Base-by-base conservation (phyloP, 805 yeast genomes). In the Monosporozyma yasuniensis region DNA sequence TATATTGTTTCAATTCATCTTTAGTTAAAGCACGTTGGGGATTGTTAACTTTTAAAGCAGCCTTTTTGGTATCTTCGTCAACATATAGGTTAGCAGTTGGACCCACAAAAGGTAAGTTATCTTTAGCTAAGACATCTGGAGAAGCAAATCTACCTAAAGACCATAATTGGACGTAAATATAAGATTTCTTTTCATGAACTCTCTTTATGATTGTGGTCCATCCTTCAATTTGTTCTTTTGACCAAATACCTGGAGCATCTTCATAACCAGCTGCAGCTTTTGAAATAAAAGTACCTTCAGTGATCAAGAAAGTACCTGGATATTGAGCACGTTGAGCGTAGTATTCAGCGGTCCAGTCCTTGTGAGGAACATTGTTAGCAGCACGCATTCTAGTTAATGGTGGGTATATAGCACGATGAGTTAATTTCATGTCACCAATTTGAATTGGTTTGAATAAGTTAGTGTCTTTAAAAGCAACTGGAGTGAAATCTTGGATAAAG, bases 321-420 rank as follows among this genome's bases (percentile, higher is more conserved):
- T 63, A 61, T 44, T 65, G 58, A 1, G 86, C 72, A 55, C 85
- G 70, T 55, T 78, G 77, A 25, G 60, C 69, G 58, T 83, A 83
- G 62, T 81, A 79, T 50, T 72, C 67, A 19, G 61, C 59, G 54
- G 71, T 66, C 47, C 76, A 68, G 22, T 75, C 77, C 34, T 52
- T 57, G 28, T 77, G 70, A 18, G 78, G 72, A 23, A 66, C 63
- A 54, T 67, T 67, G 21, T 69, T 73, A 3, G 64, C 66, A 35
- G 72, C 71, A 56, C 79, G 69, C 56, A 59, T 54, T 56, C 79
- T 62, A 22, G 78, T 73, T 48, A 74, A 66, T 16, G 80, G 78
- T 3, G 78, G 69, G 55, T 62, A 63, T 1, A 65, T 75, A 12
- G 68, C 54, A 49, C 77, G 61, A 59, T 74, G 66, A 19, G 61